Evolutionary conservation across 805 yeast species (phyloP).

Genomic region (Metschnikowia picachoensis): DNA sequence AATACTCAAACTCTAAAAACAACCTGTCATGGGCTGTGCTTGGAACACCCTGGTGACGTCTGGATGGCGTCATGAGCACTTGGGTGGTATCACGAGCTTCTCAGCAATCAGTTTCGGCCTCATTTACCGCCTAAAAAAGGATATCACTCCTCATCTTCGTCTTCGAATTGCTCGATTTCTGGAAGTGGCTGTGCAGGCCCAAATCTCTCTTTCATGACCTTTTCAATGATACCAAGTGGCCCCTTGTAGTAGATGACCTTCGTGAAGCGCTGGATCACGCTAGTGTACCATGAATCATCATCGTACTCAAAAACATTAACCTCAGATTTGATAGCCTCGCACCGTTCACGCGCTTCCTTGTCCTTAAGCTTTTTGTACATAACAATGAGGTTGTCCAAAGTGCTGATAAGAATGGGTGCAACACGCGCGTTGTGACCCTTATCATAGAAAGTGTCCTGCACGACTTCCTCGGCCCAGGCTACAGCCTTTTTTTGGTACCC

Average conservation of each 20-base stretch:
- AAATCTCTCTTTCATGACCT: slow-evolving; percentile 36
- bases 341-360: slow-evolving; percentile 22
- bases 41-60: too few relatives aligned
- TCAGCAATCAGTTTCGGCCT: too few relatives aligned
- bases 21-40: too few relatives aligned
- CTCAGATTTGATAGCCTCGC: slow-evolving; percentile 24
- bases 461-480: slow-evolving; percentile 40
- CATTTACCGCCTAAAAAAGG: too few relatives aligned
- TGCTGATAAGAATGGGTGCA: slow-evolving; percentile 27
- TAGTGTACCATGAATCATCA: slow-evolving; percentile 32
- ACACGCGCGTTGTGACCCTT: slow-evolving; percentile 25
- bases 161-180: slow-evolving; percentile 40
- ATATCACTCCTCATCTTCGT: slow-evolving; percentile 33
- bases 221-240: slow-evolving; percentile 40
- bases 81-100: too few relatives aligned
- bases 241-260: slow-evolving; percentile 39
- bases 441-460: slow-evolving; percentile 33
- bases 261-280: slow-evolving; percentile 30
- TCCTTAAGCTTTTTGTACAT: slow-evolving; percentile 32
- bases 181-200: slow-evolving; percentile 32
- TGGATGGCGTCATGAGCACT: too few relatives aligned
- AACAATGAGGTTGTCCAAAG: slow-evolving; percentile 27
- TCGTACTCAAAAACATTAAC: slow-evolving; percentile 26
- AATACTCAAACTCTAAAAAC: too few relatives aligned
- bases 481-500: slow-evolving; percentile 37